These are phyloP conservation scores for Pestalotiopsis sp. DNA, from an alignment of 2,329 filamentous ascomycete genomes.

Conservation along the genomic window DNA sequence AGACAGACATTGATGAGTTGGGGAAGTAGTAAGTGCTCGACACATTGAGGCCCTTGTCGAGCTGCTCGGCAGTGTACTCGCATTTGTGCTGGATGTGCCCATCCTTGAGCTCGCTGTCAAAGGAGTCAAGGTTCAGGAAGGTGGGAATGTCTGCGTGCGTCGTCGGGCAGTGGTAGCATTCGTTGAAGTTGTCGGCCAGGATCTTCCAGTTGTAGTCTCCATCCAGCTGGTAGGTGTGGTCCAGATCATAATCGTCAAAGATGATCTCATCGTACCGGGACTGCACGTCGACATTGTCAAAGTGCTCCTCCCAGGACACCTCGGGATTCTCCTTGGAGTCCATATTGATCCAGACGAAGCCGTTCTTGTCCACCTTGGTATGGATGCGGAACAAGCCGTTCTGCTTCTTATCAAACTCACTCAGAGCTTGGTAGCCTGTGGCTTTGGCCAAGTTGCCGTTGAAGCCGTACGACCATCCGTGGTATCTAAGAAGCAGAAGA, in stretches of 20 bases:
- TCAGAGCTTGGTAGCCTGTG: slow-evolving; percentile 58
- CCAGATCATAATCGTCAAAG: slow-evolving; percentile 43
- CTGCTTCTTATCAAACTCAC: slow-evolving; percentile 57
- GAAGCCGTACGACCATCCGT: slow-evolving; percentile 65
- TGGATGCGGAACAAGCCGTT: slow-evolving; percentile 61
- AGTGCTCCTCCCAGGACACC: slow-evolving; percentile 43
- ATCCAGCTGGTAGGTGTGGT: slow-evolving; percentile 43
- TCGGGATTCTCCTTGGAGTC: slow-evolving; percentile 29
- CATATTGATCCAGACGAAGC: slow-evolving; percentile 61
- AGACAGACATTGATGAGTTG: slow-evolving; percentile 52
- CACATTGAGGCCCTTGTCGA: slow-evolving; percentile 47
- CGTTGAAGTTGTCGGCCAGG: slow-evolving; percentile 53
- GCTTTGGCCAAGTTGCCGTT: slow-evolving; percentile 62
- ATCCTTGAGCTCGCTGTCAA: slow-evolving; percentile 52
- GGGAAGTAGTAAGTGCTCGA: slow-evolving; percentile 53
- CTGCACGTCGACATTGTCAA: slow-evolving; percentile 36
- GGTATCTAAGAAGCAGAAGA: slow-evolving; percentile 46
- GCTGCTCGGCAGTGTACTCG: slow-evolving; percentile 49
- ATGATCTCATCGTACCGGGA: slow-evolving; percentile 35
- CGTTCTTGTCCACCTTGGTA: slow-evolving; percentile 53
- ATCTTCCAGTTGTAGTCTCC: slow-evolving; percentile 48
- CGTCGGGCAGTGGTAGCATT: slow-evolving; percentile 53
- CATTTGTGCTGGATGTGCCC: slow-evolving; percentile 55
- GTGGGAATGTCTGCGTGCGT: slow-evolving; percentile 49
- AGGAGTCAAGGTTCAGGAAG: slow-evolving; percentile 33